phyloP scores from a whole-genome alignment of 495 filamentous ascomycete species.

The Penicillium dipodomyicola region DNA sequence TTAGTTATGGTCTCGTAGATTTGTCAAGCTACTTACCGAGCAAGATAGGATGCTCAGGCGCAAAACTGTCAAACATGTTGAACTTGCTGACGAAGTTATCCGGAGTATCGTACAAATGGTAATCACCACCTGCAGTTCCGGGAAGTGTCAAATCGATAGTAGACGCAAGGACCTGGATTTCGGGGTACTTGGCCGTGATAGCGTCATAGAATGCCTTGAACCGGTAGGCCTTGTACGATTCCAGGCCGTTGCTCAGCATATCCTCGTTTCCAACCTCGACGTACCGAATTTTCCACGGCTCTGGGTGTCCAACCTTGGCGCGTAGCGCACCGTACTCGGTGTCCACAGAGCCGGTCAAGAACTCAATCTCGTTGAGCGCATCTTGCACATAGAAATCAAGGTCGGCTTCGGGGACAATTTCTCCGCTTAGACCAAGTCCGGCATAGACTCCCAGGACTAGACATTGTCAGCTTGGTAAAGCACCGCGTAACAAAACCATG shows the following conservation, averaged over 20 bases:
- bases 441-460: constrained; percentile 56
- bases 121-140: constrained; percentile 43
- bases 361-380: constrained; percentile 64
- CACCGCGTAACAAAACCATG: neutral
- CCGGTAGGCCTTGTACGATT: constrained; percentile 44
- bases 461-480: neutral
- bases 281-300: constrained; percentile 48
- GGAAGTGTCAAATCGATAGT: constrained; percentile 42
- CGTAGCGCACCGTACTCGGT: constrained; percentile 46
- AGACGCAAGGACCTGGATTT: constrained; percentile 48
- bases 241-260: constrained; percentile 38
- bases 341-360: constrained; percentile 34
- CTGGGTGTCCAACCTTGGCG: constrained; percentile 44
- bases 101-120: constrained; percentile 50
- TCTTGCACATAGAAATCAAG: constrained; percentile 49
- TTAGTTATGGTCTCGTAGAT: neutral
- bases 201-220: constrained; percentile 46
- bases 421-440: constrained; percentile 58
- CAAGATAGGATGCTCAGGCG: constrained; percentile 40
- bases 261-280: constrained; percentile 60
- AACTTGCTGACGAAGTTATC: constrained; percentile 53
- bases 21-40: constrained; percentile 39
- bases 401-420: constrained; percentile 33
- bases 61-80: constrained; percentile 51
- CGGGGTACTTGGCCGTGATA: constrained; percentile 48